Evolutionary conservation across 148 eudicot species (phyloP).

Genomic region (Heliamphora exappendiculata): DNA sequence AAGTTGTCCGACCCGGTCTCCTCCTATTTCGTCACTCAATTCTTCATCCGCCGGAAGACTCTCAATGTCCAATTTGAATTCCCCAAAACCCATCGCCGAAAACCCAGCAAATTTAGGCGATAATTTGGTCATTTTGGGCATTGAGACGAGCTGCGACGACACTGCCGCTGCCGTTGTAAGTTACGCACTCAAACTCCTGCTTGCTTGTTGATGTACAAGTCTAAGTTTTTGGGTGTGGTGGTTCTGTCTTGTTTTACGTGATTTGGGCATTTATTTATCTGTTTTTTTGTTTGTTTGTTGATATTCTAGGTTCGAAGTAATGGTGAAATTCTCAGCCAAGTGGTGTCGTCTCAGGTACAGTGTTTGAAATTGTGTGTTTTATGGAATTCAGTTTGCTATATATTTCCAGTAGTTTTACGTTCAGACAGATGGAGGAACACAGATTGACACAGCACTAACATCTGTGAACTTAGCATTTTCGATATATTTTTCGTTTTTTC

Average conservation of each 20-base stretch:
- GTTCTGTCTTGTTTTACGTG: conserved; percentile 8
- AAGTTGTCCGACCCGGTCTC: conserved; percentile 4
- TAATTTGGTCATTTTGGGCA: conserved; percentile 64
- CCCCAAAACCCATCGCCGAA: conserved; percentile 14
- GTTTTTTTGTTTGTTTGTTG: neutral
- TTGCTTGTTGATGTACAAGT: neutral
- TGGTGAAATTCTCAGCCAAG: conserved; percentile 96
- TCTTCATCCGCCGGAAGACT: conserved; percentile 19
- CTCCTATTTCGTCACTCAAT: conserved; percentile 7
- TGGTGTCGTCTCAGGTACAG: conserved; percentile 84
- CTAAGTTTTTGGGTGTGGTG: neutral
- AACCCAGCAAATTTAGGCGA: conserved; percentile 16
- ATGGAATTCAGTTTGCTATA: neutral
- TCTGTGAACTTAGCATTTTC: too few relatives aligned
- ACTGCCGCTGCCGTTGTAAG: conserved; percentile 92
- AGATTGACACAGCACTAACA: too few relatives aligned
- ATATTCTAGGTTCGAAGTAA: conserved; percentile 61
- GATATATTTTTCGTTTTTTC: too few relatives aligned
- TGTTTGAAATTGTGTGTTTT: neutral
- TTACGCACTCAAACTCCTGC: neutral
- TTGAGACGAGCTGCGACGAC: conserved; percentile 87
- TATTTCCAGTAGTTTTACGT: neutral
- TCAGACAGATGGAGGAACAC: too few relatives aligned
- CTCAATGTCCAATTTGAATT: conserved; percentile 21
- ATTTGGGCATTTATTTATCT: neutral